Evolutionary conservation across 2,329 filamentous ascomycete species (phyloP).

Genomic region (Colletotrichum simmondsii): DNA sequence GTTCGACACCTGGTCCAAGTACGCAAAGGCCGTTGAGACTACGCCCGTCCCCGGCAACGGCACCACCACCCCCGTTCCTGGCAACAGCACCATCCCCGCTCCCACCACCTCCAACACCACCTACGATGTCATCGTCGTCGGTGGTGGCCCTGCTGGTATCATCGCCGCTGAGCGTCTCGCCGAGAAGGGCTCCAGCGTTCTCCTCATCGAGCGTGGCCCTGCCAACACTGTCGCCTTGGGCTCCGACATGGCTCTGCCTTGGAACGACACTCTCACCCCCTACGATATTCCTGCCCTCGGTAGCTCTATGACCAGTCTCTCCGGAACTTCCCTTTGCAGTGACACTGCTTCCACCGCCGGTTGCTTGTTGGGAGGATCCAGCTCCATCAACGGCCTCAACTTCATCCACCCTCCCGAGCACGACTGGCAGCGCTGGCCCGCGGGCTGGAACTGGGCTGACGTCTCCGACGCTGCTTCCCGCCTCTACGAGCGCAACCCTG

Average conservation of each 20-base stretch:
- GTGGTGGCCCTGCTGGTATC: slow-evolving; percentile 49
- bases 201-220: slow-evolving; percentile 51
- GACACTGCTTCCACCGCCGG: slow-evolving; percentile 48
- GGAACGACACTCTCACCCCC: slow-evolving; percentile 45
- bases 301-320: slow-evolving; percentile 37
- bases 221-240: slow-evolving; percentile 46
- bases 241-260: slow-evolving; percentile 41
- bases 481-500: slow-evolving; percentile 41
- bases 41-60: slow-evolving; percentile 23
- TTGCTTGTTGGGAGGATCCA: slow-evolving; percentile 50
- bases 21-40: slow-evolving; percentile 17
- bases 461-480: slow-evolving; percentile 39
- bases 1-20: slow-evolving; percentile 30
- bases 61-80: slow-evolving; percentile 30
- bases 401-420: slow-evolving; percentile 44
- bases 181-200: slow-evolving; percentile 48
- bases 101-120: slow-evolving; percentile 43
- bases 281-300: slow-evolving; percentile 44
- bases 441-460: slow-evolving; percentile 43
- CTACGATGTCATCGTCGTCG: slow-evolving; percentile 53
- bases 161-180: slow-evolving; percentile 48
- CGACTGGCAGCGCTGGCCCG: slow-evolving; percentile 46
- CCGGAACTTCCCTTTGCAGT: slow-evolving; percentile 44
- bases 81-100: slow-evolving; percentile 39
- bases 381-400: slow-evolving; percentile 46